Evolutionary conservation across 1,284 basidiomycete genomes (phyloP), one percentile per base, ranked within the genome.

Genomic region (Microbotryum lychnidis-dioicae): DNA sequence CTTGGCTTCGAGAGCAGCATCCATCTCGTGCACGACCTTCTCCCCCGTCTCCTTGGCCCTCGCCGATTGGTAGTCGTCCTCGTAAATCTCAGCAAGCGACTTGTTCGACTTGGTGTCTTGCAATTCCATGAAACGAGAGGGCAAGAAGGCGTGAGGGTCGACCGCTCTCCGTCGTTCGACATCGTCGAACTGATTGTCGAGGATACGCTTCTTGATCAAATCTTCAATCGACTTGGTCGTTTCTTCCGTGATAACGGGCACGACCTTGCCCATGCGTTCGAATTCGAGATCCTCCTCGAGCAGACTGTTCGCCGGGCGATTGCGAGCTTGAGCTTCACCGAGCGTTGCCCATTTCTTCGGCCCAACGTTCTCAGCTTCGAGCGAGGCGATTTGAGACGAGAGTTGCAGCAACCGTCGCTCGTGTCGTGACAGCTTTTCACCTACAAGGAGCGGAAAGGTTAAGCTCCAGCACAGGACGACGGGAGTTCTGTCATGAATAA

Each of bases 251-350:
- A 96, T 83, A 54, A 91, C 82, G 12, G 94, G 96, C 0, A 87
- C 86, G 20, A 85, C 80, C 76, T 94, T 97, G 77, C 85, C 84
- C 16, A 87, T 83, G 46, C 80, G 87, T 69, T 98, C 96, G 68
- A 94, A 98, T 63, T 97, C 93, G 49, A 99, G 81, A 74, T 97
- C 90, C 75, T 97, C 89, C 74, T 91, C 90, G 16, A 99, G 80
- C 20, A 97, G 79, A 27, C 89, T 89, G 76, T 98, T 93, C 72
- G 90, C 84, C 1, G 96, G 94, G 57, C 96, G 83, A 49, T 85
- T 78, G 46, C 85, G 82, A 7, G 89, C 83, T 14, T 82, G 83
- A 14, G 91, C 90, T 77, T 99, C 96, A 52, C 96, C 94, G 79
- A 89, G 83, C 44, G 97, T 80, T 7, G 86, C 87, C 96, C 96